Conservation (phyloP, 164 flowering plant genomes). For the Litsea cubeba region DNA sequence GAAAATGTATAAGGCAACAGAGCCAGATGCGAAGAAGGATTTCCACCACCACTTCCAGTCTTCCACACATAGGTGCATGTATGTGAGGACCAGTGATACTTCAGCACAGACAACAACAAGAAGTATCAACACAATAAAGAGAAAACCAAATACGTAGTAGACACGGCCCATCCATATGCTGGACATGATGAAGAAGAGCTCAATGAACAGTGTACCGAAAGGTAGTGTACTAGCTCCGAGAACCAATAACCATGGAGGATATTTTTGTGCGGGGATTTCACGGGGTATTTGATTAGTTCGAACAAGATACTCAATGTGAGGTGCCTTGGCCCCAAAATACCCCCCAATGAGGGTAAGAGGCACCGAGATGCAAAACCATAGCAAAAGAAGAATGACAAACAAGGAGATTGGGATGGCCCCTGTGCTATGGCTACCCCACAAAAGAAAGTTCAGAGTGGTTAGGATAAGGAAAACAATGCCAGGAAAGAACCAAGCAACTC, state of each 20-base stretch:
- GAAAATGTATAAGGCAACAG: no score
- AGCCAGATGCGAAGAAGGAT: no score
- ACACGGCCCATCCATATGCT: no score
- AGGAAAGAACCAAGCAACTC: conserved; percentile 15
- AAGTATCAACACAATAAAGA: no score
- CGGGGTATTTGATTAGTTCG: conserved; percentile 13
- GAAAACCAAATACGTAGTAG: no score
- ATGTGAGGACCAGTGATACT: no score
- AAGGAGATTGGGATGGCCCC: conserved; percentile 12
- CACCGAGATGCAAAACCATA: conserved; percentile 21
- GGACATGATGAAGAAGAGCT: no score
- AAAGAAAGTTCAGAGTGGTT: conserved; percentile 6
- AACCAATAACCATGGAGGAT: conserved; percentile 14
- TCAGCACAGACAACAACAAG: no score
- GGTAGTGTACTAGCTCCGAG: conserved; percentile 13
- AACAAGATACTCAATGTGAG: conserved; percentile 7
- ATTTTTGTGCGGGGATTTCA: conserved; percentile 13
- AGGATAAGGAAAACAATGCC: conserved; percentile 10
- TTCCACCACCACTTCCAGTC: no score
- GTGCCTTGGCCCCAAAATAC: conserved; percentile 1
- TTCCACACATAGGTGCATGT: no score
- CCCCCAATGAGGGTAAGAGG: conserved; percentile 16
- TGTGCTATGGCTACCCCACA: conserved; percentile 6
- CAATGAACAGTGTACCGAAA: no score
- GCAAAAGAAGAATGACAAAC: conserved; percentile 5